Conservation (phyloP, 2,329 filamentous ascomycete species). For the Epichloe aotearoae region DNA sequence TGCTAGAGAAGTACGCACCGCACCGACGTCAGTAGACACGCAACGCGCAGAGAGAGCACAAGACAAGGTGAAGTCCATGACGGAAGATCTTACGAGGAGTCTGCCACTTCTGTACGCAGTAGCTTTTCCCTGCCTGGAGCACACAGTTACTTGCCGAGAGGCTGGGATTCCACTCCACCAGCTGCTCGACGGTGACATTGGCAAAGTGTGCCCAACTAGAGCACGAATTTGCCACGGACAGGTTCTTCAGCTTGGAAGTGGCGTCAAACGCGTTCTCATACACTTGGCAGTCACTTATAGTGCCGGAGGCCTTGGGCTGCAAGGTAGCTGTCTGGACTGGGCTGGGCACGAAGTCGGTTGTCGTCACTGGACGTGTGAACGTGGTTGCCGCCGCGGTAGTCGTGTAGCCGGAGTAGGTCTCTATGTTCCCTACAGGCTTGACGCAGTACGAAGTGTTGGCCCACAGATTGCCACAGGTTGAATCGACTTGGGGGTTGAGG, state of each 20-base stretch:
- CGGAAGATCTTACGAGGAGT: background rate
- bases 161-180: background rate
- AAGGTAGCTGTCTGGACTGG: background rate
- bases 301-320: background rate
- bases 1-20: too few relatives aligned
- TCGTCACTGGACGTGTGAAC: background rate
- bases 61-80: background rate
- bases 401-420: too few relatives aligned
- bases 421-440: too few relatives aligned
- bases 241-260: background rate
- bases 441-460: too few relatives aligned
- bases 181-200: background rate
- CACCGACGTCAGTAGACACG: too few relatives aligned
- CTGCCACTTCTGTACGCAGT: background rate
- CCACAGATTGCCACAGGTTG: too few relatives aligned
- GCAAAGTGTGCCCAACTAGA: background rate
- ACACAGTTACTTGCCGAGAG: background rate
- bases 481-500: too few relatives aligned
- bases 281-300: background rate
- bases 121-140: background rate
- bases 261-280: background rate
- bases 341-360: background rate
- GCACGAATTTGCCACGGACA: background rate
- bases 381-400: background rate
- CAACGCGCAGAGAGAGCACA: too few relatives aligned